Base-by-base conservation (phyloP, 2,329 filamentous ascomycete species). In the Penicillium sp. region DNA sequence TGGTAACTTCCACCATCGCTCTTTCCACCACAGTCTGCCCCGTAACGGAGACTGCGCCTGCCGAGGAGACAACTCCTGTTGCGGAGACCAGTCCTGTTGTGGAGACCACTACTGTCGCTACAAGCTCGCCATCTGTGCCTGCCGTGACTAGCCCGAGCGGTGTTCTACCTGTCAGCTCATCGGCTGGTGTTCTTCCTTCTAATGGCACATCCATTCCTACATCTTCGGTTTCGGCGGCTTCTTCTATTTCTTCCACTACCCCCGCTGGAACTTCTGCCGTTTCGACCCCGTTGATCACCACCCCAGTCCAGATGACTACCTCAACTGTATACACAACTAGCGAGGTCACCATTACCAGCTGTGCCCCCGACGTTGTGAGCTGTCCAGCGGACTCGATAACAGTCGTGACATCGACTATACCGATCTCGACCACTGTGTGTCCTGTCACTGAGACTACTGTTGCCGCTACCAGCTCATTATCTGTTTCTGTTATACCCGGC, bases 11-110 rank as follows among this genome's bases (percentile, higher is more conserved):
- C 55, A 84, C 81, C 11, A 70, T 87, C 59, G 74, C 83, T 46
- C 66, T 85, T 46, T 82, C 81, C 51, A 87, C 85, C 64, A 87
- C 84, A 36, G 70, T 86, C 69, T 86, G 83, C 80, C 84, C 77
- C 36, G 71, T 75, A 33, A 75, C 73, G 9, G 64, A 77, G 60
- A 72, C 63, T 40, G 39, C 57, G 4, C 47, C 60, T 6, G 48
- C 36, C 10, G 15, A 2, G 4, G 64, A 77, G 59, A 33, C 31
- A 5, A 33, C 1, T 15, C 31, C 31, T 33, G 31, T 6, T 33
- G 16, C 3, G 0, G 31, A 33, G 31, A 33, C 29, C 11, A 31
- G 4, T 31, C 29, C 29, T 13, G 29, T 13, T 31, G 29, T 5
- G 3, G 64, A 77, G 60, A 72, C 62, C 29, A 39, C 59, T n/a